These are phyloP conservation scores for Piromyces sp. DNA, from an alignment of 192 early-diverging fungal genomes.

Conservation along the genomic window DNA sequence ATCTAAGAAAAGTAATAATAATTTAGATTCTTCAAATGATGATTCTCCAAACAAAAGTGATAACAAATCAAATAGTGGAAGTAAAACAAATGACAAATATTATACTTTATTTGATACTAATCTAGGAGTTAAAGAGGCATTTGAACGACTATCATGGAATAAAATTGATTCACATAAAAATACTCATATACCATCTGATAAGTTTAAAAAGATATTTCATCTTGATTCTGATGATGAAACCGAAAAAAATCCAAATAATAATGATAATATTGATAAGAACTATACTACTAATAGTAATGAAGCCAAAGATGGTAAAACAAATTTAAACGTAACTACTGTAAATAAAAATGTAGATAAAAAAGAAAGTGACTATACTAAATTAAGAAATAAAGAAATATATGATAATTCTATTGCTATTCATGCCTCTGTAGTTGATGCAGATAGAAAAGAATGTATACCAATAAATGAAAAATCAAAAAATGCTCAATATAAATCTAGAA, in stretches of 20 bases:
- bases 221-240: neutral
- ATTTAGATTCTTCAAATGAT: neutral
- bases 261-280: too few relatives aligned
- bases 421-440: neutral
- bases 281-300: neutral
- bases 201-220: neutral
- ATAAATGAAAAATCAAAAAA: neutral
- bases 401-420: neutral
- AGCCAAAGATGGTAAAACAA: neutral
- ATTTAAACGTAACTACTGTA: neutral
- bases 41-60: neutral
- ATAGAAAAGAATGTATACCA: neutral
- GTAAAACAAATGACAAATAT: neutral
- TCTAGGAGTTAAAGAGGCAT: neutral
- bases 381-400: neutral
- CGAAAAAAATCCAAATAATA: too few relatives aligned
- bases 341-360: neutral
- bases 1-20: neutral
- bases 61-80: neutral
- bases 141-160: neutral
- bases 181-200: neutral
- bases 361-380: neutral
- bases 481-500: neutral
- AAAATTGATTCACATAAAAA: neutral
- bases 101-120: neutral